A percentile compares a stretch with the other conserved stretches of the same genome.
Evolutionary conservation across 2,329 filamentous ascomycete genomes (phyloP).

Genomic region (Arthrobotrys megalospora): DNA sequence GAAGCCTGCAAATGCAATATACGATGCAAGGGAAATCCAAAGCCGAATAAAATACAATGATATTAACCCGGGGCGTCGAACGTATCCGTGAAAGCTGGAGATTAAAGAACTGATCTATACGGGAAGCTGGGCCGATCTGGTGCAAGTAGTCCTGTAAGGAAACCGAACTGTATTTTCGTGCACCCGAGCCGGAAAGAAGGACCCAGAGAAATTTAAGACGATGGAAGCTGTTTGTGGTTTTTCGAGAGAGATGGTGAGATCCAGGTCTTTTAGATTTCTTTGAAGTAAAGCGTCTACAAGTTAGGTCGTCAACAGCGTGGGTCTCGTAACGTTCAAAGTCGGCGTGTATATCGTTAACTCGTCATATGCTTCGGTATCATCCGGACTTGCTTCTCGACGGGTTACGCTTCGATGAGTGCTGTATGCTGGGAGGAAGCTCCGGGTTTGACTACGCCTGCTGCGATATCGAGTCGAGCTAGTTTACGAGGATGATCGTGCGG

Average conservation of each 20-base stretch:
- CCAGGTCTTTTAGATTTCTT: constrained; percentile 57
- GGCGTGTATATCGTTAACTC: constrained; percentile 60
- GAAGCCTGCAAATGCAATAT: constrained; percentile 42
- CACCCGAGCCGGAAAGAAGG: constrained; percentile 33
- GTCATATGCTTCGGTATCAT: constrained; percentile 53
- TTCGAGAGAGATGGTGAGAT: constrained; percentile 41
- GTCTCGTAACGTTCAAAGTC: constrained; percentile 61
- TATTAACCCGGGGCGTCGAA: constrained; percentile 41
- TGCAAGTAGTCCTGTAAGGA: constrained; percentile 18
- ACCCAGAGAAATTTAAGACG: constrained; percentile 32
- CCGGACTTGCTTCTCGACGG: constrained; percentile 34
- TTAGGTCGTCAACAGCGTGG: constrained; percentile 61
- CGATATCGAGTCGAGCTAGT: constrained; percentile 18
- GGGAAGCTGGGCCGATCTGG: constrained; percentile 35
- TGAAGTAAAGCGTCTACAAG: constrained; percentile 59
- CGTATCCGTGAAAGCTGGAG: constrained; percentile 40
- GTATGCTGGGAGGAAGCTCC: background rate
- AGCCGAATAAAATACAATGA: constrained; percentile 50
- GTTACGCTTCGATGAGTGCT: constrained; percentile 14
- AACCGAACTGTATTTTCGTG: constrained; percentile 17
- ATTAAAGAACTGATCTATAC: constrained; percentile 48
- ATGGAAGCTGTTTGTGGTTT: constrained; percentile 24
- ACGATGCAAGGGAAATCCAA: constrained; percentile 41
- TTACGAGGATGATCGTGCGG: constrained; percentile 11
- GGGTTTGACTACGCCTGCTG: constrained; percentile 9